Conservation (phyloP, 306 rosid species). For the Myrica gale region DNA sequence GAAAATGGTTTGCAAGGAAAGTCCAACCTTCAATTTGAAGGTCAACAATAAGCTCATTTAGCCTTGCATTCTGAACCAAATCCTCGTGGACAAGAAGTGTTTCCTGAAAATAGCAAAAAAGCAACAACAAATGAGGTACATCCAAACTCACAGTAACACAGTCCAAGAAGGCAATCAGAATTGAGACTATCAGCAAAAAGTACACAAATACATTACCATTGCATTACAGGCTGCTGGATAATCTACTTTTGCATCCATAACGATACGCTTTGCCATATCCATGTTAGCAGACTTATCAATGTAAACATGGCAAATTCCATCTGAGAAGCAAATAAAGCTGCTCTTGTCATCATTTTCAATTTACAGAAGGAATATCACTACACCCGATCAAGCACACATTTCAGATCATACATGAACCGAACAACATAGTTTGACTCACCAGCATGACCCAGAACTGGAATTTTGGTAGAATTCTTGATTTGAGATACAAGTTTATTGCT, state of each 20-base stretch:
- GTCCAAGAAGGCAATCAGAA: conserved; percentile 2
- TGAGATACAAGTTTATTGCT: conserved; percentile 94
- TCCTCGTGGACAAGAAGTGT: conserved; percentile 93
- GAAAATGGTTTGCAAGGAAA: background rate
- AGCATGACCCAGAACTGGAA: conserved; percentile 98
- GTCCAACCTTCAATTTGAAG: conserved; percentile 66
- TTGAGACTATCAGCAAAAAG: conserved; percentile 4
- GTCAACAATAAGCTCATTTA: conserved; percentile 63
- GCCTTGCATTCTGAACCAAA: conserved; percentile 41
- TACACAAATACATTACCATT: conserved; percentile 56
- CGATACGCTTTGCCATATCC: conserved; percentile 77
- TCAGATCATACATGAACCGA: conserved; percentile 8
- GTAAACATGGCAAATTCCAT: conserved; percentile 95
- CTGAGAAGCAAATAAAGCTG: conserved; percentile 46
- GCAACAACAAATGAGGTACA: conserved; percentile 6
- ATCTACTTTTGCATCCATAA: conserved; percentile 85
- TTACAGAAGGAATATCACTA: conserved; percentile 9
- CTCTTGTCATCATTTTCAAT: conserved; percentile 24
- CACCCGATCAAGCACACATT: conserved; percentile 20
- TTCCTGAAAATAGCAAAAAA: conserved; percentile 60
- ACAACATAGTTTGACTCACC: conserved; percentile 50
- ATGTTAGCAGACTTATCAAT: conserved; percentile 88
- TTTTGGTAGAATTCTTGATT: conserved; percentile 87
- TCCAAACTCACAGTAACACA: background rate
- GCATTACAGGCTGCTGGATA: conserved; percentile 99